phyloP scores from a whole-genome alignment of 371 early-diverging fungal genomes.

The Encephalitozoon cuniculi region DNA sequence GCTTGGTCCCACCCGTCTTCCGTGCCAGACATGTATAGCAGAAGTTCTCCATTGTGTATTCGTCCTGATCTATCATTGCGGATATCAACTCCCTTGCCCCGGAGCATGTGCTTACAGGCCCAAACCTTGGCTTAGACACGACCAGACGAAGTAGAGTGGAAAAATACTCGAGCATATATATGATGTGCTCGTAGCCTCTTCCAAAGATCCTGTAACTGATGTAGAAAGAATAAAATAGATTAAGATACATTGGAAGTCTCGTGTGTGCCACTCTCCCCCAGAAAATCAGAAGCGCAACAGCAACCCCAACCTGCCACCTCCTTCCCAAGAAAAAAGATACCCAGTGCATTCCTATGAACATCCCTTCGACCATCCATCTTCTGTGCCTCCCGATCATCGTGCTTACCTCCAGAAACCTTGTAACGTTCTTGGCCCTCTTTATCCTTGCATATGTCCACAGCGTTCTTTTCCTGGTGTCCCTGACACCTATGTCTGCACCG shows the following conservation, averaged over 20 bases:
- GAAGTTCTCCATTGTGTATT: constrained; percentile 21
- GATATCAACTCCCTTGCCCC: not conserved
- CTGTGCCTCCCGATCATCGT: not conserved
- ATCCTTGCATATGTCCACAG: not conserved
- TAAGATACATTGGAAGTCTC: constrained; percentile 6
- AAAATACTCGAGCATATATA: not conserved
- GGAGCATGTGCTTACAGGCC: not conserved
- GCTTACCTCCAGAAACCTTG: not conserved
- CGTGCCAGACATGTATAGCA: constrained; percentile 31
- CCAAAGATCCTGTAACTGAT: not conserved
- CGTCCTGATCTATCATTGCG: not conserved
- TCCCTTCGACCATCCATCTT: not conserved
- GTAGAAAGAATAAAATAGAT: constrained; percentile 16
- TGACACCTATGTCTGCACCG: not conserved
- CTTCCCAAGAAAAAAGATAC: not conserved
- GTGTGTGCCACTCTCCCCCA: not conserved
- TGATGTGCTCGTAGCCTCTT: not conserved
- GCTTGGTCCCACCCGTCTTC: constrained; percentile 15
- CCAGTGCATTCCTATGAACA: not conserved
- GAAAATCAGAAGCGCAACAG: not conserved
- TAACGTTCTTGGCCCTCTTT: not conserved
- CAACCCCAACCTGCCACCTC: not conserved
- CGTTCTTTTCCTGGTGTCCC: not conserved
- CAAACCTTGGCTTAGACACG: not conserved
- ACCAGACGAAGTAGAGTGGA: not conserved